Percentiles rank a stretch among this genome's conserved stretches.
These are phyloP conservation scores for Saksenaea oblongispora DNA, from an alignment of 371 early-diverging fungal species.

Conservation along the genomic window DNA sequence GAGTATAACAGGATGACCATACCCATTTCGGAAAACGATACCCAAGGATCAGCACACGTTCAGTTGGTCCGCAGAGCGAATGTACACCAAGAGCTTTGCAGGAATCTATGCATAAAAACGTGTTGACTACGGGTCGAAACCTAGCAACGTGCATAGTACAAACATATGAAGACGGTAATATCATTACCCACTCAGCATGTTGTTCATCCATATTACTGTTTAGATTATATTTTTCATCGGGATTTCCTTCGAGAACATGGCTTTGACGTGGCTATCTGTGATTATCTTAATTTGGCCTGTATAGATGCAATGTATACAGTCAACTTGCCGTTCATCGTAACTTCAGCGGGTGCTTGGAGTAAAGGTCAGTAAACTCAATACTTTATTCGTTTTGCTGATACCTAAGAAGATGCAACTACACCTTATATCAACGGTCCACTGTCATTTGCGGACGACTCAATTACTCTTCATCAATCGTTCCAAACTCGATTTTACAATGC, in stretches of 20 bases:
- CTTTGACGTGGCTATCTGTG: background rate
- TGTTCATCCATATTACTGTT: background rate
- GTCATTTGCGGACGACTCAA: conserved; percentile 5
- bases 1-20: conserved; percentile 20
- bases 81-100: too few relatives aligned
- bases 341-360: background rate
- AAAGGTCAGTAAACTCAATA: too few relatives aligned
- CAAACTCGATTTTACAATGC: conserved; percentile 15
- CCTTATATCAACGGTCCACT: conserved; percentile 24
- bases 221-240: background rate
- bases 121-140: too few relatives aligned
- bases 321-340: background rate
- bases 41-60: background rate
- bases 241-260: background rate
- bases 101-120: too few relatives aligned
- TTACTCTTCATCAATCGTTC: conserved; percentile 12
- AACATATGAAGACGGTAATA: too few relatives aligned
- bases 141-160: too few relatives aligned
- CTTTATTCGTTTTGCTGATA: background rate
- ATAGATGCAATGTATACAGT: background rate
- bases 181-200: background rate
- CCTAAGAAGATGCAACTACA: conserved; percentile 14
- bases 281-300: background rate
- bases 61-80: too few relatives aligned
- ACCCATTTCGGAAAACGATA: conserved; percentile 11